Evolutionary conservation across 352 stramenopile species (phyloP).

Genomic region (Phytophthora macrochlamydospora): DNA sequence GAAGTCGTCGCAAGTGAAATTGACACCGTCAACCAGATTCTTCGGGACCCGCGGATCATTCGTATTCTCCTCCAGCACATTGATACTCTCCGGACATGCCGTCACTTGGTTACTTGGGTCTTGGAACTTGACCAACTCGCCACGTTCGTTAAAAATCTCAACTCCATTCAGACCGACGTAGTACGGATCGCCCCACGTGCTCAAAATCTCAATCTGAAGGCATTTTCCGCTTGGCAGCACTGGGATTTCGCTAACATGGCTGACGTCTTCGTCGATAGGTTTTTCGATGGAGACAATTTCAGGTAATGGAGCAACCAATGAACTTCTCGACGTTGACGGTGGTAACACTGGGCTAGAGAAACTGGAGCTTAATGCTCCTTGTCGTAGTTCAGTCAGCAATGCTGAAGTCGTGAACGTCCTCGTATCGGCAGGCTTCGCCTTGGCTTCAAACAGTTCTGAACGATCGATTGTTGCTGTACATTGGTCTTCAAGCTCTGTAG

Average conservation of each 20-base stretch:
- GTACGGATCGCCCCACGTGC: slow-evolving; percentile 89
- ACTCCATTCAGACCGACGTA: slow-evolving; percentile 92
- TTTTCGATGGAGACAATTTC: neutral
- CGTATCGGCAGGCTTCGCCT: neutral
- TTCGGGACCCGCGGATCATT: slow-evolving; percentile 71
- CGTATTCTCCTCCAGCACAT: slow-evolving; percentile 88
- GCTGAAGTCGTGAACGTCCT: slow-evolving; percentile 25
- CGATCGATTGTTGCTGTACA: no score
- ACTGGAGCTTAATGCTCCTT: slow-evolving; percentile 7
- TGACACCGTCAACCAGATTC: slow-evolving; percentile 87
- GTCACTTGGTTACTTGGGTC: slow-evolving; percentile 56
- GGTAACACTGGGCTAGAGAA: neutral
- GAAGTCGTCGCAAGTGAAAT: slow-evolving; percentile 90
- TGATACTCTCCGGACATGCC: slow-evolving; percentile 83
- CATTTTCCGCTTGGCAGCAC: slow-evolving; percentile 64
- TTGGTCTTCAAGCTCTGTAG: slow-evolving; percentile 12
- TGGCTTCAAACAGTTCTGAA: slow-evolving; percentile 3
- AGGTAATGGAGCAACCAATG: neutral
- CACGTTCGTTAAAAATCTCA: slow-evolving; percentile 84
- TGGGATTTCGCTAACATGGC: slow-evolving; percentile 42
- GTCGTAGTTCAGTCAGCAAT: slow-evolving; percentile 23
- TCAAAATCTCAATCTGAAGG: slow-evolving; percentile 80
- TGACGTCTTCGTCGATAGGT: neutral
- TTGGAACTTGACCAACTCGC: slow-evolving; percentile 56
- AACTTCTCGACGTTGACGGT: neutral